These are phyloP conservation scores for Quercus tomentella DNA, from an alignment of 331 rosid genomes.

Conservation along the genomic window DNA sequence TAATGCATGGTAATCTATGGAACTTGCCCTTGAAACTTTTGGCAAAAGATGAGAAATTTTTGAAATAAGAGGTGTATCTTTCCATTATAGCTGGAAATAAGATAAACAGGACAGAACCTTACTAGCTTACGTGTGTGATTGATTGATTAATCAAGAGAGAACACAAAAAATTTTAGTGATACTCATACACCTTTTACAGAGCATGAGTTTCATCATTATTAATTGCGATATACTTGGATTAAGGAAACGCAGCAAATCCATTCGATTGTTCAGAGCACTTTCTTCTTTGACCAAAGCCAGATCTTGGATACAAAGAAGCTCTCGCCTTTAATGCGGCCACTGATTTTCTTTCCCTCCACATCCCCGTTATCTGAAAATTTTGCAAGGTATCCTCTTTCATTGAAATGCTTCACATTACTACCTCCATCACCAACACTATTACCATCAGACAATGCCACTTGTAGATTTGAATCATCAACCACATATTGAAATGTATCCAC, in stretches of 20 bases:
- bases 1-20: neutral
- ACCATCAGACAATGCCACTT: conserved; percentile 40
- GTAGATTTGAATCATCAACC: conserved; percentile 55
- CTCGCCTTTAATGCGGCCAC: conserved; percentile 44
- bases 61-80: neutral
- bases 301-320: conserved; percentile 91
- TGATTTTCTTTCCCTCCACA: conserved; percentile 58
- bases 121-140: too few species aligned
- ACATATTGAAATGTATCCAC: conserved; percentile 85
- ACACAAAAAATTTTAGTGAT: neutral
- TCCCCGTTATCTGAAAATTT: conserved; percentile 25
- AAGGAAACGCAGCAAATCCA: conserved; percentile 22
- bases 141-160: neutral
- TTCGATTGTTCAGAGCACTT: conserved; percentile 28
- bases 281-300: conserved; percentile 85
- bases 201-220: conserved; percentile 5
- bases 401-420: conserved; percentile 2
- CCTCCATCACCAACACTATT: neutral
- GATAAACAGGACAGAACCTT: neutral
- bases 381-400: neutral
- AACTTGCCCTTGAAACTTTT: neutral
- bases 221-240: conserved; percentile 12
- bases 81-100: neutral
- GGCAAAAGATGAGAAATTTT: neutral
- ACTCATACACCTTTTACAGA: conserved; percentile 2